phyloP scores from a whole-genome alignment of 805 yeast genomes.

The Lipomyces orientalis region DNA sequence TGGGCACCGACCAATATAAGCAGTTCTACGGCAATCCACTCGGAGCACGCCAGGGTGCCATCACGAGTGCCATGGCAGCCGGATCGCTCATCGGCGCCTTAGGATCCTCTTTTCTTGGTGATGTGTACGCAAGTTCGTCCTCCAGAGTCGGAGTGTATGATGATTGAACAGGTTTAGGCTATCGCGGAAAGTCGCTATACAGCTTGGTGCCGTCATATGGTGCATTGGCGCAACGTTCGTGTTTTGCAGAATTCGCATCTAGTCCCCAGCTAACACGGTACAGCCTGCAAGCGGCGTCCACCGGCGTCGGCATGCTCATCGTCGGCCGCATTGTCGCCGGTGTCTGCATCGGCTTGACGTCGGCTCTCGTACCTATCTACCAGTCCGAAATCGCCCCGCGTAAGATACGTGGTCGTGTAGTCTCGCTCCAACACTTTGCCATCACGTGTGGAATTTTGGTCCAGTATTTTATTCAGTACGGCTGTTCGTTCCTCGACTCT shows the following conservation, averaged over 20 bases:
- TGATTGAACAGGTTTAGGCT: constrained; percentile 42
- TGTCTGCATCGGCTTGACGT: constrained; percentile 70
- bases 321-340: constrained; percentile 67
- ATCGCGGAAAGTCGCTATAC: constrained; percentile 52
- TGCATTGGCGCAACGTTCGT: constrained; percentile 58
- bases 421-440: constrained; percentile 64
- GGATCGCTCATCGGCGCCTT: constrained; percentile 57
- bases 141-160: constrained; percentile 24
- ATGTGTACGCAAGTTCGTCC: constrained; percentile 73
- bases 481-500: constrained; percentile 43
- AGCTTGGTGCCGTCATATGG: constrained; percentile 28
- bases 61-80: constrained; percentile 56
- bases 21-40: constrained; percentile 60
- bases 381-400: constrained; percentile 54
- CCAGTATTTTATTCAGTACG: constrained; percentile 62
- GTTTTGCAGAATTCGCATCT: constrained; percentile 64
- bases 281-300: constrained; percentile 45
- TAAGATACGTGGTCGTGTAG: constrained; percentile 63
- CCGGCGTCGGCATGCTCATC: constrained; percentile 45
- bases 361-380: constrained; percentile 58
- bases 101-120: constrained; percentile 70
- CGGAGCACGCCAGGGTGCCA: constrained; percentile 68
- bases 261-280: constrained; percentile 53
- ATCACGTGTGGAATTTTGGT: constrained; percentile 65
- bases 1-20: constrained; percentile 57